Evolutionary conservation across 208 protist species (phyloP).

Genomic region (Trypanosoma vivax): DNA sequence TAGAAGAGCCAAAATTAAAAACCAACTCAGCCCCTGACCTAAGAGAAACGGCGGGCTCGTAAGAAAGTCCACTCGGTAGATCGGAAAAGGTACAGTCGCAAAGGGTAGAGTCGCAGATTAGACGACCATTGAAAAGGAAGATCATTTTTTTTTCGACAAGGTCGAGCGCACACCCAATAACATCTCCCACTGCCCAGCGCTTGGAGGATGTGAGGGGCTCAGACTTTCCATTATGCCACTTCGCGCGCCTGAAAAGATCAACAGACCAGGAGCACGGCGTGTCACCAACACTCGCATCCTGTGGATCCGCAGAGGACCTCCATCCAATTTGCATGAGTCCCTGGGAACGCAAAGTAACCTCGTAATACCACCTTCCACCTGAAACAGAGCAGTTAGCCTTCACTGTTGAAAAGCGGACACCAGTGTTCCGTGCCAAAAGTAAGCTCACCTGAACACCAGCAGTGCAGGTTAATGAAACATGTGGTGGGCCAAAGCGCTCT

Average conservation of each 20-base stretch:
- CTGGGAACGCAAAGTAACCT: slow-evolving; percentile 82
- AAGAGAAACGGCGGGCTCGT: slow-evolving; percentile 80
- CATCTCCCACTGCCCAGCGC: slow-evolving; percentile 77
- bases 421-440: slow-evolving; percentile 70
- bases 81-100: slow-evolving; percentile 16
- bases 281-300: slow-evolving; percentile 72
- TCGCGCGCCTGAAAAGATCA: slow-evolving; percentile 80
- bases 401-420: slow-evolving; percentile 63
- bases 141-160: slow-evolving; percentile 60
- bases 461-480: slow-evolving; percentile 72
- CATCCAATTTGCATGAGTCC: slow-evolving; percentile 91
- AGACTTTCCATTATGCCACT: slow-evolving; percentile 77
- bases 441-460: slow-evolving; percentile 65
- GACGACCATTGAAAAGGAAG: slow-evolving; percentile 79
- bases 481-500: slow-evolving; percentile 71
- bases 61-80: slow-evolving; percentile 20
- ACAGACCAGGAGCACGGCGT: slow-evolving; percentile 76
- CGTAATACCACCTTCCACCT: slow-evolving; percentile 87
- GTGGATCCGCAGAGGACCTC: slow-evolving; percentile 29
- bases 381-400: slow-evolving; percentile 69
- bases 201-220: slow-evolving; percentile 47
- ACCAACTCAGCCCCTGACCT: slow-evolving; percentile 68
- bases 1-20: slow-evolving; percentile 88
- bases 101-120: slow-evolving; percentile 30
- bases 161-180: slow-evolving; percentile 86